A percentile compares a stretch with the other conserved stretches of the same genome.
These are phyloP conservation scores for Fusarium transvaalense DNA, from an alignment of 2,329 filamentous ascomycete species.

Conservation along the genomic window DNA sequence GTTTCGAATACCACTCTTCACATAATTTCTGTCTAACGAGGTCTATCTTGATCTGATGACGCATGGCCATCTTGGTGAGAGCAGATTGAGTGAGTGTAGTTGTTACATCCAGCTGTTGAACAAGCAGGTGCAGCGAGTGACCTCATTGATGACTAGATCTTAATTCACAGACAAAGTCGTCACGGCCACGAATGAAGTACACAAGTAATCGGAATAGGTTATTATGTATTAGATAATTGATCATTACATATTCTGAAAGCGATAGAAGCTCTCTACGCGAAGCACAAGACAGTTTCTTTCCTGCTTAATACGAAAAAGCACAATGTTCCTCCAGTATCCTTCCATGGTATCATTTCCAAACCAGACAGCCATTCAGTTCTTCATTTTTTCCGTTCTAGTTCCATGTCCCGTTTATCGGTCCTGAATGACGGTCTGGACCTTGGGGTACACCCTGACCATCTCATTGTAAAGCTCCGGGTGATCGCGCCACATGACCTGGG, in stretches of 20 bases:
- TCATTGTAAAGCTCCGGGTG: slow-evolving; percentile 84
- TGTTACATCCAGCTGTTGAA: background rate
- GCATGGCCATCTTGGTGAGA: background rate
- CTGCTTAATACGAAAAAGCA: background rate
- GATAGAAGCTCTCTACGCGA: background rate
- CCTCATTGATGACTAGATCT: background rate
- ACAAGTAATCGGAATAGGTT: background rate
- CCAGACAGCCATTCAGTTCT: background rate
- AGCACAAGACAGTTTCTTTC: background rate
- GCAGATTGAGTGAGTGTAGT: background rate
- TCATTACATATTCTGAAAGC: background rate
- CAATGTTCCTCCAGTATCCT: slow-evolving; percentile 7
- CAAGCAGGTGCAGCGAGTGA: background rate
- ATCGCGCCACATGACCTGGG: slow-evolving; percentile 80
- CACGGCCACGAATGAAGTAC: background rate
- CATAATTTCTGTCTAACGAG: background rate
- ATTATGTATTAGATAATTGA: slow-evolving; percentile 11
- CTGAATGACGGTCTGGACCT: slow-evolving; percentile 81
- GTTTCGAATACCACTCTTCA: slow-evolving; percentile 13
- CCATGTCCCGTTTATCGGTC: slow-evolving; percentile 22
- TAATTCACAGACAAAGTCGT: rapidly evolving
- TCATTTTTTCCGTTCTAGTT: background rate
- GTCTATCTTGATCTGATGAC: too few species aligned
- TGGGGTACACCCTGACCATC: slow-evolving; percentile 85
- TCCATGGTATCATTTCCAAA: slow-evolving; percentile 33